These are phyloP conservation scores for Rosa chinensis DNA, from an alignment of 306 rosid genomes.

Conservation along the genomic window DNA sequence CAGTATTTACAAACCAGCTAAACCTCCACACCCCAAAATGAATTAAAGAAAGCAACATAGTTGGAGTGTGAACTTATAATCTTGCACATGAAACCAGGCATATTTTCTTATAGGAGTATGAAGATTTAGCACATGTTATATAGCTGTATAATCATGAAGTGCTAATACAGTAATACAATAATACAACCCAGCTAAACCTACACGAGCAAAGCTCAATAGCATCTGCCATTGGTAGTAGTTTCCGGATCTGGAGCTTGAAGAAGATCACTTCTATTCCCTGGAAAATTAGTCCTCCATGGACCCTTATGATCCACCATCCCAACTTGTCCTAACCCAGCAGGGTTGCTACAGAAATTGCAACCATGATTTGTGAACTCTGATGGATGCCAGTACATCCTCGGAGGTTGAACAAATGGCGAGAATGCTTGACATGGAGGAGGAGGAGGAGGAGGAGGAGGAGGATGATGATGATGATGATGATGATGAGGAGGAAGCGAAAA, in stretches of 20 bases:
- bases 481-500: neutral
- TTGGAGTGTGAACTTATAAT: neutral
- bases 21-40: neutral
- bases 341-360: conserved; percentile 9
- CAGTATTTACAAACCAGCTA: neutral
- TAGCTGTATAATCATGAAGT: neutral
- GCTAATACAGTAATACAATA: neutral
- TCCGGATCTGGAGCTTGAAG: conserved; percentile 6
- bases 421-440: neutral
- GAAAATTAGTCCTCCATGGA: conserved; percentile 9
- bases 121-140: neutral
- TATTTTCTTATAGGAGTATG: neutral
- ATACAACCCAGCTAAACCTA: neutral
- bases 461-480: neutral
- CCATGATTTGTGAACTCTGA: conserved; percentile 8
- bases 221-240: conserved; percentile 10
- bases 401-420: neutral
- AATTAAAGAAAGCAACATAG: neutral
- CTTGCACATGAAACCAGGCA: neutral
- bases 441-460: neutral
- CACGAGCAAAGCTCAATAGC: conserved; percentile 4
- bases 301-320: conserved; percentile 3
- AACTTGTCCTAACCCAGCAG: neutral
- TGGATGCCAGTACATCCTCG: neutral
- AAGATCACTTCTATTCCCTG: neutral